Conservation (phyloP, 768 basidiomycete genomes). For the Leccinum barrowsii region DNA sequence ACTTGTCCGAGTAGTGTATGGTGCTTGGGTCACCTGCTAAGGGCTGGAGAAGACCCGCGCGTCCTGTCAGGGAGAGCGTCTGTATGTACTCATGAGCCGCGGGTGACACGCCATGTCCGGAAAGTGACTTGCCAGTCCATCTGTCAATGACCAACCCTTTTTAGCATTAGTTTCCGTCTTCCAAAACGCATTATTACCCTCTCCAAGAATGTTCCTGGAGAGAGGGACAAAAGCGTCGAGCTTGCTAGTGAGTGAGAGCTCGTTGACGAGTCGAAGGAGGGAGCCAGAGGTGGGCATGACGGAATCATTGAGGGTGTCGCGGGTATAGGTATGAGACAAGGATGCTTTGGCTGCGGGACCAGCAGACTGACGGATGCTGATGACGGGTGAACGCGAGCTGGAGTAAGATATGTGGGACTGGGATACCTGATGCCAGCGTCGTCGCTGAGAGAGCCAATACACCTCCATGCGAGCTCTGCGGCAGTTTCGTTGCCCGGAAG, state of each 20-base stretch:
- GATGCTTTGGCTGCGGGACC: constrained; percentile 81
- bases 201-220: constrained; percentile 14
- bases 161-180: constrained; percentile 21
- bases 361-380: constrained; percentile 80
- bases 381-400: constrained; percentile 1
- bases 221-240: constrained; percentile 15
- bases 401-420: not conserved
- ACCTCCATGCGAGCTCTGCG: constrained; percentile 79
- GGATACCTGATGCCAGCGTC: constrained; percentile 77
- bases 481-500: constrained; percentile 62
- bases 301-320: constrained; percentile 43
- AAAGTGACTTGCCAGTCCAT: constrained; percentile 21
- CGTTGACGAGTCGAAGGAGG: constrained; percentile 19
- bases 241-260: constrained; percentile 21
- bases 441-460: constrained; percentile 66
- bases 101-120: not conserved
- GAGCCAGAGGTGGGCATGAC: constrained; percentile 27
- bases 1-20: constrained; percentile 72
- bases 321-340: constrained; percentile 69
- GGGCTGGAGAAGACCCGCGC: constrained; percentile 68
- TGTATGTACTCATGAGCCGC: constrained; percentile 30
- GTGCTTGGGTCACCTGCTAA: constrained; percentile 42
- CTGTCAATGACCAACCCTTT: constrained; percentile 23
- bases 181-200: constrained; percentile 26
- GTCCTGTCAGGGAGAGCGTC: constrained; percentile 72